Conservation (phyloP, 768 basidiomycete genomes). For the Tremella mesenterica region DNA sequence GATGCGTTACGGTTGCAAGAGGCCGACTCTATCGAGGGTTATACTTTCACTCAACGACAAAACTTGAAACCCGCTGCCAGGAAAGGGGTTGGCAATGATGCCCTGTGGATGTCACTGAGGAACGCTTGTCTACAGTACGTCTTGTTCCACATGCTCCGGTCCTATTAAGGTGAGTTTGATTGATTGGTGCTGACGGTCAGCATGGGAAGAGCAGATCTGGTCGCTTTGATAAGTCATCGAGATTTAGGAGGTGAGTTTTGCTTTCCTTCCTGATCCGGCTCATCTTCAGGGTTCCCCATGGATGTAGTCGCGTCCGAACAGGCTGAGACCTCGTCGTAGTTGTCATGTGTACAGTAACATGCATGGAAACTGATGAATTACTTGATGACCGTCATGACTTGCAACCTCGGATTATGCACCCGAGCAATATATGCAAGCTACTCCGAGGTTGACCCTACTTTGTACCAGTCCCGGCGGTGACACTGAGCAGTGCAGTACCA, state of each 20-base stretch:
- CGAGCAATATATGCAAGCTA: too few species aligned
- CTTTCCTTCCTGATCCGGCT: neutral
- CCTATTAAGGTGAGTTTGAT: neutral
- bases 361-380: too few species aligned
- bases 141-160: neutral
- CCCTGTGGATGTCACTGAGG: conserved; percentile 81
- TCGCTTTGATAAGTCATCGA: conserved; percentile 59
- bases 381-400: too few species aligned
- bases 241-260: conserved; percentile 49
- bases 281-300: too few species aligned
- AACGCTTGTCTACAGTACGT: conserved; percentile 63
- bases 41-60: conserved; percentile 8
- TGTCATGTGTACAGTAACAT: too few species aligned
- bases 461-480: too few species aligned
- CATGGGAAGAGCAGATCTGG: conserved; percentile 68
- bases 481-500: too few species aligned
- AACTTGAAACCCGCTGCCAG: neutral
- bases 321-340: too few species aligned
- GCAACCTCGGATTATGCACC: too few species aligned
- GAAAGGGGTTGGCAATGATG: conserved; percentile 64
- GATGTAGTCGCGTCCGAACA: too few species aligned
- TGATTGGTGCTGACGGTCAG: conserved; percentile 6
- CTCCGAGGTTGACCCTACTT: too few species aligned
- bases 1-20: conserved; percentile 86
- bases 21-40: conserved; percentile 57